Evolutionary conservation across 2,329 filamentous ascomycete species (phyloP).

Genomic region (Alternaria gaisen): DNA sequence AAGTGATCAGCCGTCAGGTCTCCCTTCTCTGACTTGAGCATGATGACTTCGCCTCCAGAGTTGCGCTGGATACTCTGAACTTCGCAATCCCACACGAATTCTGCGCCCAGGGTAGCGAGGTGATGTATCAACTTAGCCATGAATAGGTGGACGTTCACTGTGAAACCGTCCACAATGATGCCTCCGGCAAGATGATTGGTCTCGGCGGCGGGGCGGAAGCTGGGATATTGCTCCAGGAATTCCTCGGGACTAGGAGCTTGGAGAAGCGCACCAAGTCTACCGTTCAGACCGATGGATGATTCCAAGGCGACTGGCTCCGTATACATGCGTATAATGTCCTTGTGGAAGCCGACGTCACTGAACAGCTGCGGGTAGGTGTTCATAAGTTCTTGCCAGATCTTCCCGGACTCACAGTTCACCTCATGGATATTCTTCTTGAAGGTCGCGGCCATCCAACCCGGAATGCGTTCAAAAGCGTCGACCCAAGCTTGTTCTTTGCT

Average conservation of each 20-base stretch:
- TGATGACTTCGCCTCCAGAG: neutral
- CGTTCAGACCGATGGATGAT: neutral
- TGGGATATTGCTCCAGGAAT: neutral
- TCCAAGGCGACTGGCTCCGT: neutral
- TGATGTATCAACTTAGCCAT: neutral
- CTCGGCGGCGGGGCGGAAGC: neutral
- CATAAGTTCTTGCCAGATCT: neutral
- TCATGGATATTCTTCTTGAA: neutral
- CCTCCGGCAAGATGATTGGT: neutral
- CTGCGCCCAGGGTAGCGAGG: neutral
- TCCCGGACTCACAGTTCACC: neutral
- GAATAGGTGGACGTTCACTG: neutral
- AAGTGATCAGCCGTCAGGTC: neutral
- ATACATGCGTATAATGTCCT: neutral
- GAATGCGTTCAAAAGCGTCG: neutral
- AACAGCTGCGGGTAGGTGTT: neutral
- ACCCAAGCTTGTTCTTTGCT: neutral
- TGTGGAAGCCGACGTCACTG: neutral
- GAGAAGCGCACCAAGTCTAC: neutral
- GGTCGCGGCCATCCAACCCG: neutral
- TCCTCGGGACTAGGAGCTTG: neutral
- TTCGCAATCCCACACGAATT: neutral
- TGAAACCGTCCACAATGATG: neutral
- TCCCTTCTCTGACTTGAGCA: neutral
- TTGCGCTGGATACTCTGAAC: neutral